Conservation (phyloP, 2,329 filamentous ascomycete genomes). For the Diplodia corticola region DNA sequence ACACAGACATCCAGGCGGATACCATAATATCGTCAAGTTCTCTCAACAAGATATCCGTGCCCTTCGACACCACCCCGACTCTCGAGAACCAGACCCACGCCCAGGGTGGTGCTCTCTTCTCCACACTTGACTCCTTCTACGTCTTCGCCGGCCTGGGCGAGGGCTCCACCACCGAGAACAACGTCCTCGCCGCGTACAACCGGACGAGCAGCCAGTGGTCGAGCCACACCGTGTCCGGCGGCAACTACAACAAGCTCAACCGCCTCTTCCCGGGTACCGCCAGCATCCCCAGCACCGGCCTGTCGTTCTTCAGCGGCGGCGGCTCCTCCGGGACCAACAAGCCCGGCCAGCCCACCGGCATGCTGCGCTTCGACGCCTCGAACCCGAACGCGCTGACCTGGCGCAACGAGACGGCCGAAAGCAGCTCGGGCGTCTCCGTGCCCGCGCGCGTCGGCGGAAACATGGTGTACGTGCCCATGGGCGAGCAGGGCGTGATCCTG, state of each 20-base stretch:
- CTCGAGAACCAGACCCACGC: neutral
- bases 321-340: neutral
- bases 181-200: constrained; percentile 2
- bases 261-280: neutral
- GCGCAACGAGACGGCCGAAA: constrained; percentile 2
- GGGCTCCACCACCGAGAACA: neutral
- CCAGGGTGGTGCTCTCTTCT: constrained; percentile 8
- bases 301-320: constrained; percentile 11
- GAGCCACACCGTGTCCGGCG: constrained; percentile 1
- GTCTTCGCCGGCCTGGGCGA: constrained; percentile 3
- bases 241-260: constrained; percentile 5
- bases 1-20: neutral
- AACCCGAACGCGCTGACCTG: neutral
- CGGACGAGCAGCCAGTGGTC: neutral
- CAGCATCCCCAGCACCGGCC: neutral
- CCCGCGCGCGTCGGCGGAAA: neutral
- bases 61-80: neutral
- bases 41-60: neutral
- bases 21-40: neutral
- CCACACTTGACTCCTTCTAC: neutral
- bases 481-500: constrained; percentile 8
- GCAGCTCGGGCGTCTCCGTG: neutral
- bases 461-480: constrained; percentile 13
- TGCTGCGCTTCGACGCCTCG: constrained; percentile 13
- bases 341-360: neutral